Evolutionary conservation across 2,329 filamentous ascomycete species (phyloP).

Genomic region (Monosporascus sp.): DNA sequence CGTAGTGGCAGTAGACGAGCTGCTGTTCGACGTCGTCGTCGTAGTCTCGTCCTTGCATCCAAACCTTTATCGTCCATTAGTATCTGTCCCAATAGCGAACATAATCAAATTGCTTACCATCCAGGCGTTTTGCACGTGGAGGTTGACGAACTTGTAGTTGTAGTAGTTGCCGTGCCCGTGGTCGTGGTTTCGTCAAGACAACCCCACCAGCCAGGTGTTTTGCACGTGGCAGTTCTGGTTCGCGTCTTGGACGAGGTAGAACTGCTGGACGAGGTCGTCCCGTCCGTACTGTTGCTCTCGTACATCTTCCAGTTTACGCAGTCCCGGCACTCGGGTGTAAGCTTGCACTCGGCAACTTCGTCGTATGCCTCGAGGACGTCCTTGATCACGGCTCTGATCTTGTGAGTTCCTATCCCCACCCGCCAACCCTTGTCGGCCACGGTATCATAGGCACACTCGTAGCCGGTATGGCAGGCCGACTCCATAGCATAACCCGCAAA

Average conservation of each 20-base stretch:
- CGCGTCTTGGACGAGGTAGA: constrained; percentile 55
- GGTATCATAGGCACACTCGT: constrained; percentile 86
- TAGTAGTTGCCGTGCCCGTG: constrained; percentile 37
- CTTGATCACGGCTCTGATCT: constrained; percentile 80
- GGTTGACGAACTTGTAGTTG: constrained; percentile 40
- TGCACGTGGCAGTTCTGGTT: constrained; percentile 77
- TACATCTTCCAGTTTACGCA: constrained; percentile 94
- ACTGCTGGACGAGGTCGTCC: constrained; percentile 54
- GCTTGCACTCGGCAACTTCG: constrained; percentile 67
- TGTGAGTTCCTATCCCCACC: constrained; percentile 84
- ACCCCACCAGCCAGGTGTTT: constrained; percentile 82
- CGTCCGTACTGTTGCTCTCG: constrained; percentile 84
- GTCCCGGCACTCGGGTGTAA: constrained; percentile 77
- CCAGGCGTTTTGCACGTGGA: constrained; percentile 57
- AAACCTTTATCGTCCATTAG: constrained; percentile 35
- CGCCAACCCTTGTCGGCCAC: constrained; percentile 90
- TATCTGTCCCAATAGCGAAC: not conserved
- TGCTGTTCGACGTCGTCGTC: constrained; percentile 30
- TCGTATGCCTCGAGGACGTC: constrained; percentile 85
- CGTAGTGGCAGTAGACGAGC: constrained; percentile 21
- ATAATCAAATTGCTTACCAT: constrained; percentile 29
- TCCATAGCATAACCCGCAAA: constrained; percentile 92
- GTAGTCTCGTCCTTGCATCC: constrained; percentile 53
- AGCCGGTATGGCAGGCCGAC: constrained; percentile 83
- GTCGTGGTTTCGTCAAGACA: constrained; percentile 63